A percentile compares a stretch with the other conserved stretches of the same genome.
Evolutionary conservation across 1,284 basidiomycete genomes (phyloP).

Genomic region (Porogramme epimiltina): DNA sequence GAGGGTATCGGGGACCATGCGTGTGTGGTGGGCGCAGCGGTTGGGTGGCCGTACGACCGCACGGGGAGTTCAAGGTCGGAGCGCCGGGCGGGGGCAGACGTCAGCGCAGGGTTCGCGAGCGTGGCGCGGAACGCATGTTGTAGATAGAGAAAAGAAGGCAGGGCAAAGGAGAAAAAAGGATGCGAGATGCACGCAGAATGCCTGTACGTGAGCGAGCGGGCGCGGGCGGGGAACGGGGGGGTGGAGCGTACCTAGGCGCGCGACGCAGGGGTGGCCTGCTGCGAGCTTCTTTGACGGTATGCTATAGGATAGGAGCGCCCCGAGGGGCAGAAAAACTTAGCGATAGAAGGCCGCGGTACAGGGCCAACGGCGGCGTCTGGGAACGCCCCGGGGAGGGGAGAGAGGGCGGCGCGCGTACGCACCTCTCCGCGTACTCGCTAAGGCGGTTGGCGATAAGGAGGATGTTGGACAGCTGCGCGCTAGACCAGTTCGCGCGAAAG

Average conservation of each 20-base stretch:
- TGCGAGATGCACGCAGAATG: not conserved
- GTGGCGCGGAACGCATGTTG: not conserved
- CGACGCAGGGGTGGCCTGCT: slow-evolving; percentile 37
- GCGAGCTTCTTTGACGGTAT: slow-evolving; percentile 36
- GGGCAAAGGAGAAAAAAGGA: not conserved
- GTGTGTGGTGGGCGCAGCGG: slow-evolving; percentile 2
- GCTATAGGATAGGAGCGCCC: slow-evolving; percentile 24
- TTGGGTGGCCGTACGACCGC: not conserved
- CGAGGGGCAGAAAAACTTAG: slow-evolving; percentile 3
- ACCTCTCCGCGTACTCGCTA: slow-evolving; percentile 54
- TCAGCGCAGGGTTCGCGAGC: not conserved
- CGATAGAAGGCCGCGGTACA: not conserved
- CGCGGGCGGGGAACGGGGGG: not conserved
- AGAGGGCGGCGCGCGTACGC: slow-evolving; percentile 20
- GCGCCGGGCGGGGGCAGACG: not conserved
- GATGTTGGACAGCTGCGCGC: slow-evolving; percentile 36
- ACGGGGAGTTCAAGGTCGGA: slow-evolving; percentile 1
- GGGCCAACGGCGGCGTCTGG: not conserved
- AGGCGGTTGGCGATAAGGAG: slow-evolving; percentile 50
- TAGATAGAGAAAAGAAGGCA: not conserved
- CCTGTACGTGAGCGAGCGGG: not conserved
- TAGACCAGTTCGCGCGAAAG: slow-evolving; percentile 61
- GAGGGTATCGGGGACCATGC: not conserved
- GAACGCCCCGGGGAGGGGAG: not conserved
- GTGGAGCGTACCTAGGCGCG: slow-evolving; percentile 37